phyloP scores from a whole-genome alignment of 2,329 filamentous ascomycete genomes.

The Fusarium foetens region DNA sequence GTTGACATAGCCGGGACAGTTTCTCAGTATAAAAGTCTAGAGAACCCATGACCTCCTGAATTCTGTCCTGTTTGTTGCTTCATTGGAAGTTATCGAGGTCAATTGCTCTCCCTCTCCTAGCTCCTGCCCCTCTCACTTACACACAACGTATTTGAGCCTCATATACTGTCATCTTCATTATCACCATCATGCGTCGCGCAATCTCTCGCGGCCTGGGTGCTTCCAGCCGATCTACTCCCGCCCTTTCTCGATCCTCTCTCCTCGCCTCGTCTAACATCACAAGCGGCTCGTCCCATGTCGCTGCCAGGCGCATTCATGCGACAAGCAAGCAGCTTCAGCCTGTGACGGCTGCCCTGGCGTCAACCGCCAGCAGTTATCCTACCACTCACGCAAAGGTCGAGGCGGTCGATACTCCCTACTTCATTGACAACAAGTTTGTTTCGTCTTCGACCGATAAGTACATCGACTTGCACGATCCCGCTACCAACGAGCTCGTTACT shows the following conservation, averaged over 20 bases:
- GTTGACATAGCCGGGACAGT: slow-evolving; percentile 17
- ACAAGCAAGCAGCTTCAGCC: slow-evolving; percentile 65
- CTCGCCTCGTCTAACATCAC: slow-evolving; percentile 52
- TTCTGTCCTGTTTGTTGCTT: slow-evolving; percentile 14
- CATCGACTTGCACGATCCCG: slow-evolving; percentile 84
- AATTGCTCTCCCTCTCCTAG: slow-evolving; percentile 2
- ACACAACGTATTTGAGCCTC: background rate
- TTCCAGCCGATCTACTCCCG: slow-evolving; percentile 47
- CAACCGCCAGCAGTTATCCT: slow-evolving; percentile 71
- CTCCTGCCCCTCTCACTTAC: background rate
- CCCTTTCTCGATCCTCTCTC: slow-evolving; percentile 45
- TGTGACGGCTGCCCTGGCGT: slow-evolving; percentile 61
- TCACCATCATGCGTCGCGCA: slow-evolving; percentile 58
- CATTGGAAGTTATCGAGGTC: slow-evolving; percentile 22
- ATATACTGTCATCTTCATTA: background rate
- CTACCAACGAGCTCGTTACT: slow-evolving; percentile 86
- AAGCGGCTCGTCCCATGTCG: slow-evolving; percentile 49
- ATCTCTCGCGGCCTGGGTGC: slow-evolving; percentile 53
- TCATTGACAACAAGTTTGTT: slow-evolving; percentile 82
- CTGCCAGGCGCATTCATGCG: slow-evolving; percentile 65
- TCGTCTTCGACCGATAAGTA: slow-evolving; percentile 74
- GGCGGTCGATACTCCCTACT: slow-evolving; percentile 79
- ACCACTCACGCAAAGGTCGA: slow-evolving; percentile 77
- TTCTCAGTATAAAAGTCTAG: slow-evolving; percentile 31
- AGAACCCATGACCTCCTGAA: slow-evolving; percentile 16